Evolutionary conservation across 106 monocot species (phyloP), one percentile per base, ranked within the genome.

Genomic region (Acorus gramineus): DNA sequence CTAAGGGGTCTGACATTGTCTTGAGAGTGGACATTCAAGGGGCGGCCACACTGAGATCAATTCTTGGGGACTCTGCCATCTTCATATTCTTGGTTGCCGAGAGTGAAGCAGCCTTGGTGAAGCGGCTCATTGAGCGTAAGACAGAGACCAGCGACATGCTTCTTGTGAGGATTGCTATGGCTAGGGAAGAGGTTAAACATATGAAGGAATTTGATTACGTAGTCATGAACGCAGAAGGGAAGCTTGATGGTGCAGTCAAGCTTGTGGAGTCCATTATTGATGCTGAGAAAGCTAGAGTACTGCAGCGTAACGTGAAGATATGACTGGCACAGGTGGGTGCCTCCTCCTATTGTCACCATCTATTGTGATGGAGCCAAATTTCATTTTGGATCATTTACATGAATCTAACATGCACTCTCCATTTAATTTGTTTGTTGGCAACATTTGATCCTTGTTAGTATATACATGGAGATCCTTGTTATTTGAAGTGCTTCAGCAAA

Each of bases 1-100:
- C 85, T 54, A 91, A 81, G 59, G 96, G 91, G 53, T 91, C 49
- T 50, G 91, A 98, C 79, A 98, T 98, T 65, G 78, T 98, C 60
- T 54, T 98, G 63, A 85, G 96, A 71, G 91, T 91, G 57, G 96
- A 98, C 59, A 85, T 98, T 70, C 96, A 96, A 78, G 96, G 96
- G 14, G 96, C 96, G 59, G 91, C 87, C 7, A 96, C 96, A 14
- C 63, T 96, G 47, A 85, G 81, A 56, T 69, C 78, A 53, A 91
- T 96, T 45, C 83, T 91, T 0, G 96, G 91, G 6, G 61, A 83
- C 48, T 87, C 96, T 53, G 96, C 91, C 5, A 53, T 96, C 54
- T 96, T 91, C 77, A 85, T 96, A 7, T 96, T 96, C 67, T 59
- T 91, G 63, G 90, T 85, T 42, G 96, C 96, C 11, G 96, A 96